Percentiles rank a stretch among this genome's conserved stretches.
Conservation (phyloP, 2,329 filamentous ascomycete species). For the Rhynchosporium secalis region DNA sequence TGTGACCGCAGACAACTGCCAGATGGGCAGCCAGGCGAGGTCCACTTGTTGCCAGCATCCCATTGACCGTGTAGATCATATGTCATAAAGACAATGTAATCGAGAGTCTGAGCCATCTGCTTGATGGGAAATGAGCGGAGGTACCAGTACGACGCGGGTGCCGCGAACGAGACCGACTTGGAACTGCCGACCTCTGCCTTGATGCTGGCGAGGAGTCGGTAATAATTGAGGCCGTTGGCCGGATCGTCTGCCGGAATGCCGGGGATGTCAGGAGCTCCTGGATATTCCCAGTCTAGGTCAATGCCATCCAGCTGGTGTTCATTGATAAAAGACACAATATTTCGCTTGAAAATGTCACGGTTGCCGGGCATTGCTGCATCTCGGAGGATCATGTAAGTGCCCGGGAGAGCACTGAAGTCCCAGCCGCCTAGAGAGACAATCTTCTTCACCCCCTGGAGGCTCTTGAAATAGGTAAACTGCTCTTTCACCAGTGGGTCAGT, state of each 20-base stretch:
- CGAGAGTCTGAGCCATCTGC: constrained; percentile 22
- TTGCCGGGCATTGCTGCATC: constrained; percentile 41
- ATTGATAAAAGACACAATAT: constrained; percentile 41
- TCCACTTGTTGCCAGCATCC: constrained; percentile 41
- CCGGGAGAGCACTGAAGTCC: constrained; percentile 44
- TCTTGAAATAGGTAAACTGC: constrained; percentile 41
- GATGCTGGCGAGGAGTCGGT: constrained; percentile 36
- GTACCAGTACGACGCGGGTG: constrained; percentile 40
- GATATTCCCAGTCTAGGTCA: constrained; percentile 43
- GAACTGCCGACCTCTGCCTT: neutral
- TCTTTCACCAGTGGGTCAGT: constrained; percentile 30
- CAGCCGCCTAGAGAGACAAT: constrained; percentile 49
- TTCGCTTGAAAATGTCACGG: constrained; percentile 38
- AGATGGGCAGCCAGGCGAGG: constrained; percentile 36
- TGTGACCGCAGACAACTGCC: constrained; percentile 41
- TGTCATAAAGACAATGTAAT: constrained; percentile 35
- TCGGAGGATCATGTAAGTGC: constrained; percentile 44
- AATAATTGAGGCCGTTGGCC: constrained; percentile 41
- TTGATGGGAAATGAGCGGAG: constrained; percentile 33
- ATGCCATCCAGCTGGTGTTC: constrained; percentile 40
- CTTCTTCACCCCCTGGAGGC: constrained; percentile 38
- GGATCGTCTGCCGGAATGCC: constrained; percentile 37
- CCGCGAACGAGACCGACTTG: constrained; percentile 31
- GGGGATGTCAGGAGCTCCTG: constrained; percentile 40
- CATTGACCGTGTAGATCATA: constrained; percentile 45